Conservation (phyloP, 2,329 filamentous ascomycete genomes). For the Apiospora marii region DNA sequence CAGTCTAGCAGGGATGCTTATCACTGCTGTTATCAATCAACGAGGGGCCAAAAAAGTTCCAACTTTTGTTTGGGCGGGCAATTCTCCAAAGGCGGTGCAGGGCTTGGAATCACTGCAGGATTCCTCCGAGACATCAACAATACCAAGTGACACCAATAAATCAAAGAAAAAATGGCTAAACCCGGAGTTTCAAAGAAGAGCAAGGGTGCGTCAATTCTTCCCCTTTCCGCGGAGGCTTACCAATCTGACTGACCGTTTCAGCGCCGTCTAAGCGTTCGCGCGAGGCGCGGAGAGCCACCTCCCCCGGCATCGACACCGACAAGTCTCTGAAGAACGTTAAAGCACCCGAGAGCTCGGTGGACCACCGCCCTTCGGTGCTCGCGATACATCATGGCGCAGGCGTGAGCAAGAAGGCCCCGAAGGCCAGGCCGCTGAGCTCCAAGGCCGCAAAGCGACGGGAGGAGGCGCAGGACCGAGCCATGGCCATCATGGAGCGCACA, state of each 20-base stretch:
- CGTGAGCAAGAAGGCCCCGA: slow-evolving; percentile 71
- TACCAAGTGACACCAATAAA: slow-evolving; percentile 14
- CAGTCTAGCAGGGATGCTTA: slow-evolving; percentile 24
- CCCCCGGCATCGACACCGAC: slow-evolving; percentile 74
- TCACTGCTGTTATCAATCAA: slow-evolving; percentile 25
- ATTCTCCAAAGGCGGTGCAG: not conserved
- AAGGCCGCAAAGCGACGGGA: slow-evolving; percentile 65
- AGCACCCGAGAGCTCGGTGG: slow-evolving; percentile 55
- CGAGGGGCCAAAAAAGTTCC: slow-evolving; percentile 21
- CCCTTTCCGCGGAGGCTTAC: not conserved
- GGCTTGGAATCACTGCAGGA: not conserved
- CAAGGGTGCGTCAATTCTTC: slow-evolving; percentile 36
- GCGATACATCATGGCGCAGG: slow-evolving; percentile 72
- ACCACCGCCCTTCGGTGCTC: slow-evolving; percentile 70
- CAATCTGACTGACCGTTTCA: slow-evolving; percentile 41
- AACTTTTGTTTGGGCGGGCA: slow-evolving; percentile 26
- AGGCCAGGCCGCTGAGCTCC: slow-evolving; percentile 62
- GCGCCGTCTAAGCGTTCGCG: slow-evolving; percentile 75
- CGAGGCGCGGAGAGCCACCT: slow-evolving; percentile 75
- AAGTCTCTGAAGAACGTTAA: slow-evolving; percentile 71
- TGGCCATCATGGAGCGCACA: slow-evolving; percentile 66
- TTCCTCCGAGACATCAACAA: slow-evolving; percentile 17
- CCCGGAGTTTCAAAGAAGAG: slow-evolving; percentile 43
- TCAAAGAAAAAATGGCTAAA: slow-evolving; percentile 43
- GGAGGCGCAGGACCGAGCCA: slow-evolving; percentile 65